phyloP scores from a whole-genome alignment of 768 basidiomycete genomes.

The Chlorophyllum brunneum region DNA sequence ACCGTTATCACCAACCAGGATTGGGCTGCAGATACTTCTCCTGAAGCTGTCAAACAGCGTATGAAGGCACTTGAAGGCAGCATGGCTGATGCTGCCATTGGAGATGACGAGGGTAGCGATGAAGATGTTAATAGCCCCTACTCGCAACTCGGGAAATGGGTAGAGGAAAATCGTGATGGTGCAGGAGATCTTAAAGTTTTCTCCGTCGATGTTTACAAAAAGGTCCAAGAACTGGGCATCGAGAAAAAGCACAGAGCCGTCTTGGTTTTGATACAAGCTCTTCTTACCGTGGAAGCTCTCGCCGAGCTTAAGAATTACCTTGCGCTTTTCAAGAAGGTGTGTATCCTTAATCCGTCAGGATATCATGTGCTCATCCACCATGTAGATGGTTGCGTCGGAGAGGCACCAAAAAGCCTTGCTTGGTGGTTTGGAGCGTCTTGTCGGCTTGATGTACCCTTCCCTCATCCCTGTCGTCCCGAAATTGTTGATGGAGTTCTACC shows the following conservation, averaged over 20 bases:
- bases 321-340: slow-evolving; percentile 73
- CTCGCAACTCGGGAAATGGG: slow-evolving; percentile 77
- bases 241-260: slow-evolving; percentile 94
- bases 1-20: slow-evolving; percentile 64
- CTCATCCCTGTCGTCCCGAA: slow-evolving; percentile 76
- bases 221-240: slow-evolving; percentile 86
- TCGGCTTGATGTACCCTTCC: slow-evolving; percentile 72
- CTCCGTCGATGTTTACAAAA: slow-evolving; percentile 74
- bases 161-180: slow-evolving; percentile 61
- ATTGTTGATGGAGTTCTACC: slow-evolving; percentile 92
- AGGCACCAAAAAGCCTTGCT: slow-evolving; percentile 94
- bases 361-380: slow-evolving; percentile 8
- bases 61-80: slow-evolving; percentile 63
- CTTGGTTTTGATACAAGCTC: slow-evolving; percentile 74
- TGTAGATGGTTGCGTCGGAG: slow-evolving; percentile 83
- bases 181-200: slow-evolving; percentile 46
- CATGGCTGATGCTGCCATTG: slow-evolving; percentile 52
- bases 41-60: slow-evolving; percentile 83
- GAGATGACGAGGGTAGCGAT: slow-evolving; percentile 88
- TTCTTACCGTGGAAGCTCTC: slow-evolving; percentile 76
- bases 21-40: slow-evolving; percentile 91
- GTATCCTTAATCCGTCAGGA: slow-evolving; percentile 16
- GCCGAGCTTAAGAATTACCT: slow-evolving; percentile 62
- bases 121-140: slow-evolving; percentile 88
- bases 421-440: slow-evolving; percentile 86